phyloP scores from a whole-genome alignment of 305 asterid genomes.

The Petunia hybrid region DNA sequence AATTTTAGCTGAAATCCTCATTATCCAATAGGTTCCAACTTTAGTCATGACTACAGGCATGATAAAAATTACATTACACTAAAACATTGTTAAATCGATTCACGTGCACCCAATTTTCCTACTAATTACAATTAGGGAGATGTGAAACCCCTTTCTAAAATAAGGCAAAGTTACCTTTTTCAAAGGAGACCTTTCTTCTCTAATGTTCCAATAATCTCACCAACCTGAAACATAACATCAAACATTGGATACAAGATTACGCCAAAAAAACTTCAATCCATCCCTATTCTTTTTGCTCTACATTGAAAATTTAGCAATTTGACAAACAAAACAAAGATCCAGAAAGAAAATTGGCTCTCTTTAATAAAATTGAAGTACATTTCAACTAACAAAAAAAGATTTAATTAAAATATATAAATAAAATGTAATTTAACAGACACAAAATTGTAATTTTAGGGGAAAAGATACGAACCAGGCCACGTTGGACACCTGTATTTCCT shows the following conservation, averaged over 20 bases:
- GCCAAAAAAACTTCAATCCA: not conserved
- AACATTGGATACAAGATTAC: not conserved
- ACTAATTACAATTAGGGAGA: not conserved
- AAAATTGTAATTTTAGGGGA: not conserved
- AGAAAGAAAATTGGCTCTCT: too few relatives aligned
- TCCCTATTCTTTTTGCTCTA: not conserved
- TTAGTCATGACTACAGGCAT: not conserved
- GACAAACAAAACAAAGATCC: not conserved
- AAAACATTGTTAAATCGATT: not conserved
- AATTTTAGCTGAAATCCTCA: not conserved
- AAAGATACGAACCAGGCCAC: conserved; percentile 1
- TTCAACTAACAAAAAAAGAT: too few relatives aligned
- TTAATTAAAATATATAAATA: too few relatives aligned
- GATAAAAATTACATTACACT: not conserved
- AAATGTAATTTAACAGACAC: too few relatives aligned
- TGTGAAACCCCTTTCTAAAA: not conserved
- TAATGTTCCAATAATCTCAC: conserved; percentile 79
- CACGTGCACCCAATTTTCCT: not conserved
- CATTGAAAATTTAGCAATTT: not conserved
- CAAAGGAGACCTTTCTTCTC: conserved; percentile 89
- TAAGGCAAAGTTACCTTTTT: conserved; percentile 54
- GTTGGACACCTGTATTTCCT: not conserved
- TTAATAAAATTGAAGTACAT: too few relatives aligned
- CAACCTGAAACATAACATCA: conserved; percentile 58
- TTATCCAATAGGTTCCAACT: not conserved